A percentile compares a stretch with the other conserved stretches of the same genome.
Conservation (phyloP, 176 grass and related monocot species). For the Eleusine coracana region DNA sequence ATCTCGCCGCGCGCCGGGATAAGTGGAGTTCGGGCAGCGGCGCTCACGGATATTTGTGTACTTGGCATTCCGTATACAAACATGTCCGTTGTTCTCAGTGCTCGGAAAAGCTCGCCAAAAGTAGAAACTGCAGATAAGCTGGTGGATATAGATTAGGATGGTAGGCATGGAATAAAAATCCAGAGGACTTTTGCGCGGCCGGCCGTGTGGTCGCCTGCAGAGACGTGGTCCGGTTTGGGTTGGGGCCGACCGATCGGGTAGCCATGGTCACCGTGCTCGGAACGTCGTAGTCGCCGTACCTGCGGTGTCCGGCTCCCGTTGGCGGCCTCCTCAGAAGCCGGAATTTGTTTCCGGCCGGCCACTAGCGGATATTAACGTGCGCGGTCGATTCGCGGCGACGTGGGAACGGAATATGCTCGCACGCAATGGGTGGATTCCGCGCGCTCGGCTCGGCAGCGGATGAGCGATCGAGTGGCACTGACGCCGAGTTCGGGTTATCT, state of each 20-base stretch:
- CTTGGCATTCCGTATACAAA: constrained; percentile 5
- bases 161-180: constrained; percentile 17
- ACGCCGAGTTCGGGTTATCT: not conserved
- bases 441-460: not conserved
- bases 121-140: not conserved
- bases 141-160: not conserved
- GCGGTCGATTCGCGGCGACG: not conserved
- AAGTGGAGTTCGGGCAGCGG: not conserved
- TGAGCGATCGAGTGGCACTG: not conserved
- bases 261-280: not conserved
- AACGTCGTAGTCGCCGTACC: not conserved
- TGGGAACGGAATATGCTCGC: not conserved
- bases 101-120: constrained; percentile 20
- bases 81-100: not conserved
- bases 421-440: not conserved
- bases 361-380: not conserved
- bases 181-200: not conserved
- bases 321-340: not conserved
- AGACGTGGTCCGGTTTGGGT: constrained; percentile 33
- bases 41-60: constrained; percentile 13
- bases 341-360: not conserved
- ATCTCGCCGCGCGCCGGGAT: constrained; percentile 1
- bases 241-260: not conserved
- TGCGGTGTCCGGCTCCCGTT: constrained; percentile 9
- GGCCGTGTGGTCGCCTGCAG: constrained; percentile 12